These are phyloP conservation scores for Orbilia oligospora DNA, from an alignment of 2,329 filamentous ascomycete species.

Conservation along the genomic window DNA sequence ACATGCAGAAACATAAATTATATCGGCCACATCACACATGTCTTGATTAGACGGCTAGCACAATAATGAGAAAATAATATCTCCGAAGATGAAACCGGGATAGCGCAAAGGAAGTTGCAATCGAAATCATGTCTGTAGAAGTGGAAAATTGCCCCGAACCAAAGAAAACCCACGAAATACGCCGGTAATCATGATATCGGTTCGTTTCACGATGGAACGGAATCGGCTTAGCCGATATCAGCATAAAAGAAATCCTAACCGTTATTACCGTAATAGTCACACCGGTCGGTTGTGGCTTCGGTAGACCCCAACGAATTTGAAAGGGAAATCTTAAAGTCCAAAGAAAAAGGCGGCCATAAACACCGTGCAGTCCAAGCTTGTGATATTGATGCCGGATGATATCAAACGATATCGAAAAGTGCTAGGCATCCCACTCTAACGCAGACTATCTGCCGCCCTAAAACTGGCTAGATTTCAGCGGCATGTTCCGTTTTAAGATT, in stretches of 20 bases:
- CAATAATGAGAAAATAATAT: slow-evolving; percentile 41
- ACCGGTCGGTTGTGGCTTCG: slow-evolving; percentile 56
- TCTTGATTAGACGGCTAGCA: not conserved
- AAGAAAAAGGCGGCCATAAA: slow-evolving; percentile 9
- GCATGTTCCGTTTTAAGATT: slow-evolving; percentile 44
- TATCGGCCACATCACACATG: slow-evolving; percentile 10
- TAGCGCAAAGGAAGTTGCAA: slow-evolving; percentile 3
- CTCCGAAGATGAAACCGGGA: slow-evolving; percentile 48
- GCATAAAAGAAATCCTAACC: slow-evolving; percentile 13
- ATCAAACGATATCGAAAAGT: slow-evolving; percentile 25
- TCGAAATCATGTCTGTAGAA: not conserved
- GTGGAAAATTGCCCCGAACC: slow-evolving; percentile 25
- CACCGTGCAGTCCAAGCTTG: slow-evolving; percentile 19
- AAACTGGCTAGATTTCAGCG: slow-evolving; percentile 43
- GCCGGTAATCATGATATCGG: slow-evolving; percentile 20
- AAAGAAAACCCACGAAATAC: slow-evolving; percentile 20
- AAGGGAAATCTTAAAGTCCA: slow-evolving; percentile 24
- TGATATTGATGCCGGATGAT: slow-evolving; percentile 35
- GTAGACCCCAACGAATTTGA: slow-evolving; percentile 22
- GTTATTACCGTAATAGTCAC: slow-evolving; percentile 4
- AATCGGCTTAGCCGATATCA: slow-evolving; percentile 13
- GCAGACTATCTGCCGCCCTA: slow-evolving; percentile 46
- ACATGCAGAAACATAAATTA: slow-evolving; percentile 26
- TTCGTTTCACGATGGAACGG: slow-evolving; percentile 36
- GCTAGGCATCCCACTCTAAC: slow-evolving; percentile 51